Percentiles rank a stretch among this genome's conserved stretches.
Evolutionary conservation across 257 asterid genomes (phyloP).

Genomic region (Nemophila menziesii): DNA sequence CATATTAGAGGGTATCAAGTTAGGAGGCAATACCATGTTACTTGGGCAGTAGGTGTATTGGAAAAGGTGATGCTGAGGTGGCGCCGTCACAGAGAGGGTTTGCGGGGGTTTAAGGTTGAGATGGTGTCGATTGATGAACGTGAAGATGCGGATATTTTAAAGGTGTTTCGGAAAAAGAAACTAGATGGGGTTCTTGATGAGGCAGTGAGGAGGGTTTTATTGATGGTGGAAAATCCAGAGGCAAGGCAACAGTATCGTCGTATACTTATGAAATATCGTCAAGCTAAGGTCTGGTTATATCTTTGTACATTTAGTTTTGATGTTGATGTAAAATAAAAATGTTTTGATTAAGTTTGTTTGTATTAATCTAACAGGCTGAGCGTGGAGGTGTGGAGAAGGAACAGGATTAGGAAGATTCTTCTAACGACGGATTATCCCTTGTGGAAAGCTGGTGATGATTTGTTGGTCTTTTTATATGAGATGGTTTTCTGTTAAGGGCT

Average conservation of each 20-base stretch:
- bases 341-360: background rate
- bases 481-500: background rate
- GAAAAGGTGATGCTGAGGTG: too few relatives aligned
- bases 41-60: too few relatives aligned
- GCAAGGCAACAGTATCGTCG: constrained; percentile 93
- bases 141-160: constrained; percentile 70
- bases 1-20: too few relatives aligned
- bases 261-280: constrained; percentile 59
- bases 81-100: too few relatives aligned
- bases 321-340: too few relatives aligned
- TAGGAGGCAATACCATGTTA: too few relatives aligned
- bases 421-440: constrained; percentile 10
- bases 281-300: constrained; percentile 58
- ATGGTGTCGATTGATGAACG: constrained; percentile 35
- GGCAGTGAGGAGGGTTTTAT: constrained; percentile 81
- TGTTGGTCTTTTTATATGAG: background rate
- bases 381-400: constrained; percentile 29
- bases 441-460: constrained; percentile 20
- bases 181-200: constrained; percentile 73
- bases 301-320: too few relatives aligned
- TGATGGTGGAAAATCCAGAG: constrained; percentile 70
- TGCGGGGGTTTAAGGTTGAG: constrained; percentile 48
- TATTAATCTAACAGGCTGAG: constrained; percentile 44
- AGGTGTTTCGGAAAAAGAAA: constrained; percentile 73
- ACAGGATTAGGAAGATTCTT: constrained; percentile 18